phyloP scores from a whole-genome alignment of 2,329 filamentous ascomycete genomes.

The Colletotrichum cordylinicola region DNA sequence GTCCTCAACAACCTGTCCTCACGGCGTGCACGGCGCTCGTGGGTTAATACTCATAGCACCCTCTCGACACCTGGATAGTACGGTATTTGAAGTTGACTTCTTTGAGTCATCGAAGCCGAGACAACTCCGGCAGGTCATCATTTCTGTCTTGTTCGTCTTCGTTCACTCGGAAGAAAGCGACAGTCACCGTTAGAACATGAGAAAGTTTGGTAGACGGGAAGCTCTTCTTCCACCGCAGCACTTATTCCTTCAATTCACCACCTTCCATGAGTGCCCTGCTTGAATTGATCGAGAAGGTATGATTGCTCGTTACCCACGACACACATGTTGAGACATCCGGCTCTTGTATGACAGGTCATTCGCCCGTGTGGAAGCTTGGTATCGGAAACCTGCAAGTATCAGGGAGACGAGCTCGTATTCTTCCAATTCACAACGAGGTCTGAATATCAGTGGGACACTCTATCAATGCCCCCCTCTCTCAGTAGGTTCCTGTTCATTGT shows the following conservation, averaged over 20 bases:
- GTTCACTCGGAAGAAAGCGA: background rate
- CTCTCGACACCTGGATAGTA: background rate
- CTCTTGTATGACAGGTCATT: rapidly evolving
- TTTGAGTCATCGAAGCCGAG: background rate
- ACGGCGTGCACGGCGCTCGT: too few species aligned
- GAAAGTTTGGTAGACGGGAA: background rate
- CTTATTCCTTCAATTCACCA: background rate
- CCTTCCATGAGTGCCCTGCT: background rate
- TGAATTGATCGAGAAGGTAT: background rate
- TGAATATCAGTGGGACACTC: rapidly evolving
- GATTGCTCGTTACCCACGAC: background rate
- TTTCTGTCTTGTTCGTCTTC: background rate
- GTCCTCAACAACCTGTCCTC: background rate
- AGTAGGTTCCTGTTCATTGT: background rate
- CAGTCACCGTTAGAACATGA: background rate
- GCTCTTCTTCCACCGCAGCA: background rate
- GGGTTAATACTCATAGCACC: background rate
- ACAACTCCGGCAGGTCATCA: background rate
- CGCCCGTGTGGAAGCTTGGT: background rate
- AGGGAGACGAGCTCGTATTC: background rate
- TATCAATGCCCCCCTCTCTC: background rate
- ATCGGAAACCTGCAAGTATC: background rate
- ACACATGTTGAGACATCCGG: background rate
- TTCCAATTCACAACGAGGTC: background rate
- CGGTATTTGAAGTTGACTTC: background rate